A percentile compares a stretch with the other conserved stretches of the same genome.
These are phyloP conservation scores for Tremellales sp. DNA, from an alignment of 1,284 basidiomycete genomes.

Conservation along the genomic window DNA sequence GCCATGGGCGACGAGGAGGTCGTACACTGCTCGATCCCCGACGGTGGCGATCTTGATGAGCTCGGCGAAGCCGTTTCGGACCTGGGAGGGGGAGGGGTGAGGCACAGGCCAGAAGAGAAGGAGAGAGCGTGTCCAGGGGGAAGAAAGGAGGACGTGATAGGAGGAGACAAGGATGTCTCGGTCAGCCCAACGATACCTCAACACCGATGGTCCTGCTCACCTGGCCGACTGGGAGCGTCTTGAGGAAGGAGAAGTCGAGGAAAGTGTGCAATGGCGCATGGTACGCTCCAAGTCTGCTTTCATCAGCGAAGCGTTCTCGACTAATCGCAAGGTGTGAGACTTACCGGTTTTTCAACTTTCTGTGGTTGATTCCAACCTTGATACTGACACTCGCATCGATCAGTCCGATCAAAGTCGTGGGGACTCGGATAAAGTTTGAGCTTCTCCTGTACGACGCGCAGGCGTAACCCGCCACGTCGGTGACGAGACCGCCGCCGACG, in stretches of 20 bases:
- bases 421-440: slow-evolving; percentile 52
- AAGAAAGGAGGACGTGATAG: neutral
- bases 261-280: slow-evolving; percentile 52
- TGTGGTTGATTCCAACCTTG: slow-evolving; percentile 50
- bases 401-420: slow-evolving; percentile 51
- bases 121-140: too few species aligned
- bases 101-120: too few species aligned
- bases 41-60: slow-evolving; percentile 52
- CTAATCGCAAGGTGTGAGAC: slow-evolving; percentile 8
- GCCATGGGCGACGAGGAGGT: slow-evolving; percentile 51
- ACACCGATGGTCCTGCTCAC: slow-evolving; percentile 2
- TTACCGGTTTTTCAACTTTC: slow-evolving; percentile 46
- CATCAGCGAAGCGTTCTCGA: slow-evolving; percentile 3
- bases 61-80: slow-evolving; percentile 52
- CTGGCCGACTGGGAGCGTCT: slow-evolving; percentile 50
- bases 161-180: neutral
- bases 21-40: slow-evolving; percentile 49
- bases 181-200: neutral
- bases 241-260: slow-evolving; percentile 52
- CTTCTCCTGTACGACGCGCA: slow-evolving; percentile 51
- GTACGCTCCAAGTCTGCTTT: slow-evolving; percentile 45
- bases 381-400: slow-evolving; percentile 52
- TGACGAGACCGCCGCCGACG: slow-evolving; percentile 51
- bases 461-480: slow-evolving; percentile 48
- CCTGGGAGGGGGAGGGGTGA: slow-evolving; percentile 9